phyloP scores from a whole-genome alignment of 106 monocot species.

The Cymbidium sinense region DNA sequence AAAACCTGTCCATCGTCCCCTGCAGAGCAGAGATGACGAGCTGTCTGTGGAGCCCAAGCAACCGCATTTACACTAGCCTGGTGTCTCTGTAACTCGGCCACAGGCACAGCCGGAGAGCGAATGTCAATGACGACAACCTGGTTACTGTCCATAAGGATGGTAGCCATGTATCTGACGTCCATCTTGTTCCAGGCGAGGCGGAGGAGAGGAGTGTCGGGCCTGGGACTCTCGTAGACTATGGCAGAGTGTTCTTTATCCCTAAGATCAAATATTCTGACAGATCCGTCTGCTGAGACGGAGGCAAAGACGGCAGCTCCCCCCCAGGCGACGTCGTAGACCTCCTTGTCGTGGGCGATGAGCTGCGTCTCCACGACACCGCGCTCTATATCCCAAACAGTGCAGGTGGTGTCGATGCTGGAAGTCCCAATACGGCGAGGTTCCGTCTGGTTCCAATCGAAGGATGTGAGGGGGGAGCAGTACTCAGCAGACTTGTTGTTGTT shows the following conservation, averaged over 20 bases:
- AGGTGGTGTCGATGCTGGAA: slow-evolving; percentile 87
- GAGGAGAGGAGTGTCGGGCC: slow-evolving; percentile 72
- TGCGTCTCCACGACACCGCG: slow-evolving; percentile 63
- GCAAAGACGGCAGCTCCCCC: slow-evolving; percentile 78
- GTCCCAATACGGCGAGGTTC: slow-evolving; percentile 60
- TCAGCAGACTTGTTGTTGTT: slow-evolving; percentile 46
- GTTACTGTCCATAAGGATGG: slow-evolving; percentile 70
- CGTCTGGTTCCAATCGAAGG: slow-evolving; percentile 70
- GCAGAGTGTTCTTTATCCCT: slow-evolving; percentile 93
- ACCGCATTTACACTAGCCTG: slow-evolving; percentile 67
- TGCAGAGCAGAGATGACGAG: slow-evolving; percentile 50
- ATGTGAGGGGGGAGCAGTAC: slow-evolving; percentile 65
- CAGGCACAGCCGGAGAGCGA: slow-evolving; percentile 58
- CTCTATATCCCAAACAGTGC: slow-evolving; percentile 90
- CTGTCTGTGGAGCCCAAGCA: slow-evolving; percentile 53
- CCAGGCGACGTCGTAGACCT: slow-evolving; percentile 96
- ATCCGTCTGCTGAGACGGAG: slow-evolving; percentile 88
- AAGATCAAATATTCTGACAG: slow-evolving; percentile 81
- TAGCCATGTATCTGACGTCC: slow-evolving; percentile 75
- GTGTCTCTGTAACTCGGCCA: slow-evolving; percentile 80
- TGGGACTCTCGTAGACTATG: slow-evolving; percentile 84
- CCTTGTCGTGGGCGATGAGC: slow-evolving; percentile 97
- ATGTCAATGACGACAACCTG: slow-evolving; percentile 75
- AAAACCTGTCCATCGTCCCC: slow-evolving; percentile 71
- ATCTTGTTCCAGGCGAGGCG: slow-evolving; percentile 86